These are phyloP conservation scores for Primulina eburnea DNA, from an alignment of 257 asterid species.

Conservation along the genomic window DNA sequence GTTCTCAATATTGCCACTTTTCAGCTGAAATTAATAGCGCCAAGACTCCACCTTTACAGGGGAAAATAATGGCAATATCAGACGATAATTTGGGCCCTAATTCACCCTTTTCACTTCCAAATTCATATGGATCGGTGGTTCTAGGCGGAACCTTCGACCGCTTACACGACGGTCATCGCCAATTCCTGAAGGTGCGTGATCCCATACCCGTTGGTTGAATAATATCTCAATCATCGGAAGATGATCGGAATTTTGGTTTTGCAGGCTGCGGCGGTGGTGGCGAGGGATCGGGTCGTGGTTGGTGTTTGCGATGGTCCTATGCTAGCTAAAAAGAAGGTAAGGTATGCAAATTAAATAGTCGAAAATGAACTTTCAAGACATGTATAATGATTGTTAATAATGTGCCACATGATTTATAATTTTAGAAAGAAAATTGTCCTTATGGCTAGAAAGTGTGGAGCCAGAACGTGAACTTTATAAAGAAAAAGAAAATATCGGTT, in stretches of 20 bases:
- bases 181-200: slow-evolving; percentile 66
- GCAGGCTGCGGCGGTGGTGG: slow-evolving; percentile 67
- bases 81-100: slow-evolving; percentile 34
- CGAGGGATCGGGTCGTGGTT: slow-evolving; percentile 67
- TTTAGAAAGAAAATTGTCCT: too few relatives aligned
- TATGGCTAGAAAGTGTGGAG: too few relatives aligned
- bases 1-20: not conserved
- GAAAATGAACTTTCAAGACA: not conserved
- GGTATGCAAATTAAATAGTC: slow-evolving; percentile 31
- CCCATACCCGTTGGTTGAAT: not conserved
- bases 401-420: too few relatives aligned
- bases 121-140: slow-evolving; percentile 72
- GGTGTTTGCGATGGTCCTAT: slow-evolving; percentile 94
- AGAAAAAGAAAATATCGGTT: too few relatives aligned
- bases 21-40: not conserved
- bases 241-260: slow-evolving; percentile 10
- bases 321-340: slow-evolving; percentile 81
- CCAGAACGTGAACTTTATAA: too few relatives aligned
- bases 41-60: not conserved
- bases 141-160: slow-evolving; percentile 98
- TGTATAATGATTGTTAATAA: too few relatives aligned
- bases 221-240: not conserved
- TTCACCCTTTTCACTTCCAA: slow-evolving; percentile 39
- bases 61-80: slow-evolving; percentile 34
- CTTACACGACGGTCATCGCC: slow-evolving; percentile 89